A percentile compares a stretch with the other conserved stretches of the same genome.
phyloP scores from a whole-genome alignment of 345 rosid genomes.

The Citrus hindsii region DNA sequence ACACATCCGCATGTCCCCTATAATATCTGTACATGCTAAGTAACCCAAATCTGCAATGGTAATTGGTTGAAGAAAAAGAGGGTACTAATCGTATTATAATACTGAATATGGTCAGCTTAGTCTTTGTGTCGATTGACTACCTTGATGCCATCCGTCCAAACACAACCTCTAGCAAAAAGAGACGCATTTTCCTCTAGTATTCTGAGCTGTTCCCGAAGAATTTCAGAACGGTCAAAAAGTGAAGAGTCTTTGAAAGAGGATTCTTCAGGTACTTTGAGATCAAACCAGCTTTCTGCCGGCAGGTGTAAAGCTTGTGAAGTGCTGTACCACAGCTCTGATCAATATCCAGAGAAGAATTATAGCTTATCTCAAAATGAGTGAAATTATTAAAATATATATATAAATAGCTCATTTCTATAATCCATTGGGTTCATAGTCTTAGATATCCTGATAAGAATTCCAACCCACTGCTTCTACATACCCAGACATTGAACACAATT shows the following conservation, averaged over 20 bases:
- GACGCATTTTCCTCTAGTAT: conserved; percentile 17
- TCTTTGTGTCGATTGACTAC: conserved; percentile 14
- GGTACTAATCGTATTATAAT: neutral
- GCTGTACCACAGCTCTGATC: no score
- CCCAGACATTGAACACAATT: neutral
- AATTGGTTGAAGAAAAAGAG: neutral
- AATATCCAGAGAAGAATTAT: neutral
- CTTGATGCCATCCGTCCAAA: conserved; percentile 8
- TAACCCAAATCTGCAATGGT: neutral
- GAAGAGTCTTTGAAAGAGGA: neutral
- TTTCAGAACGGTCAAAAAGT: neutral
- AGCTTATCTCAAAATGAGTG: neutral
- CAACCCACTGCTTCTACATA: neutral
- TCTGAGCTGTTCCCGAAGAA: conserved; percentile 15
- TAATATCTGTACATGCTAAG: no score
- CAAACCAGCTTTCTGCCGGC: conserved; percentile 33
- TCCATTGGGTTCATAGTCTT: neutral
- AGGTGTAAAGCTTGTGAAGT: neutral
- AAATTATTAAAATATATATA: no score
- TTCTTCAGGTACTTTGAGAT: neutral
- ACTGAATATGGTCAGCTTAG: neutral
- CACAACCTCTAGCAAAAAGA: conserved; percentile 17
- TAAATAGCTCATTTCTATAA: neutral
- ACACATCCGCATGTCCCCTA: neutral
- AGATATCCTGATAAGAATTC: neutral